These are phyloP conservation scores for Cryptococcus deneoformans DNA, from an alignment of 1,284 basidiomycete species.

Conservation along the genomic window DNA sequence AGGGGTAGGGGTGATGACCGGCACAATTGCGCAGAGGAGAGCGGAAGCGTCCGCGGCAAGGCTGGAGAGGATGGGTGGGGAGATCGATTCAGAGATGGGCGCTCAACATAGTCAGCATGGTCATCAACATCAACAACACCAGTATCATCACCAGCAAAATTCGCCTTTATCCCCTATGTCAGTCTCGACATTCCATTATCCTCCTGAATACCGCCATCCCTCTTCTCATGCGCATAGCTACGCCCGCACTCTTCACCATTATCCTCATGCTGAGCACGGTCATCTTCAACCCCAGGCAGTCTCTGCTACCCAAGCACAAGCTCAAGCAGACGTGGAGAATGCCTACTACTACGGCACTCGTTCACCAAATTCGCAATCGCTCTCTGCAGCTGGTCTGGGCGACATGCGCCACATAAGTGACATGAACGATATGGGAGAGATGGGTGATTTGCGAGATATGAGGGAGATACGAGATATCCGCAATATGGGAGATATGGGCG, in stretches of 20 bases:
- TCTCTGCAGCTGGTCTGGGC: slow-evolving; percentile 17
- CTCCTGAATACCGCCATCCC: slow-evolving; percentile 27
- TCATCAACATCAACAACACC: slow-evolving; percentile 16
- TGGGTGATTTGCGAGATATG: not conserved
- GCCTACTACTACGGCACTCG: slow-evolving; percentile 1
- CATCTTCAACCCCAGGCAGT: slow-evolving; percentile 1
- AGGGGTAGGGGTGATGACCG: no score
- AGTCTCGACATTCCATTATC: slow-evolving; percentile 30
- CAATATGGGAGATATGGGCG: slow-evolving; percentile 3
- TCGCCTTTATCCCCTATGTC: slow-evolving; percentile 23
- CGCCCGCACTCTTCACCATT: slow-evolving; percentile 4
- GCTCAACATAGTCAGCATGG: not conserved
- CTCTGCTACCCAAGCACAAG: slow-evolving; percentile 5
- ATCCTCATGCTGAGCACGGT: not conserved
- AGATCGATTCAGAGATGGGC: no score
- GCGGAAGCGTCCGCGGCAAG: no score
- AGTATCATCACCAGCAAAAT: slow-evolving; percentile 10
- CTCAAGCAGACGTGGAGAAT: slow-evolving; percentile 12
- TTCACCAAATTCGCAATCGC: slow-evolving; percentile 5
- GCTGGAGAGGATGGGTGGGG: no score
- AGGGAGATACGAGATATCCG: slow-evolving; percentile 17
- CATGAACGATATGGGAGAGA: no score
- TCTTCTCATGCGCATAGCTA: not conserved
- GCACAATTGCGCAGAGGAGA: no score
- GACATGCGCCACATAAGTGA: no score